A percentile compares a stretch with the other conserved stretches of the same genome.
Conservation (phyloP, 345 rosid genomes). For the Alliaria petiolata region DNA sequence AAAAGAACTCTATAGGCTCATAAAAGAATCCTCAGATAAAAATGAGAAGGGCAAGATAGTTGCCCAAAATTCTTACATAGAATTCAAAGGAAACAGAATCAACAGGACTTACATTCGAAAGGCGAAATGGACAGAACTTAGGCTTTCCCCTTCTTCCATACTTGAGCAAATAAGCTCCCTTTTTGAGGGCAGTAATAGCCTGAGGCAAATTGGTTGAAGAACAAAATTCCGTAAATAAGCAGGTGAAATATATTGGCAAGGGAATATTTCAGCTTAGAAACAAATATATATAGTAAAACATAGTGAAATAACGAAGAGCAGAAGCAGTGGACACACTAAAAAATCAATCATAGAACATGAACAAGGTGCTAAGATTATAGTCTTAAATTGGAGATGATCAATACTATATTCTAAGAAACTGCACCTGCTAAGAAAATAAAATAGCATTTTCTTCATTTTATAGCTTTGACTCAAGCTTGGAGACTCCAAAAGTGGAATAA, state of each 20-base stretch:
- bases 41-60: not conserved
- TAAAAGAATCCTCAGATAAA: not conserved
- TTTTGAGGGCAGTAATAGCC: conserved; percentile 96
- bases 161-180: conserved; percentile 91
- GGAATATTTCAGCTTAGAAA: conserved; percentile 1
- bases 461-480: not conserved
- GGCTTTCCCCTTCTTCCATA: conserved; percentile 99
- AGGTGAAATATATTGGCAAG: not conserved
- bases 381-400: not conserved
- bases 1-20: not conserved
- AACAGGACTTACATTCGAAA: conserved; percentile 76
- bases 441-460: not conserved
- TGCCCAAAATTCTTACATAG: not conserved
- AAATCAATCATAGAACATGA: not conserved
- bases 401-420: not conserved
- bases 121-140: conserved; percentile 96
- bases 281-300: not conserved
- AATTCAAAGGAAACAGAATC: not conserved
- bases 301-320: not conserved
- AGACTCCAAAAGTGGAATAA: not conserved
- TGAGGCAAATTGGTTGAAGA: conserved; percentile 38
- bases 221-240: not conserved
- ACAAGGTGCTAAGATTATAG: not conserved
- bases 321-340: not conserved
- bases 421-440: too few relatives aligned